Base-by-base conservation (phyloP, 371 early-diverging fungal genomes). In the Mucor saturninus region DNA sequence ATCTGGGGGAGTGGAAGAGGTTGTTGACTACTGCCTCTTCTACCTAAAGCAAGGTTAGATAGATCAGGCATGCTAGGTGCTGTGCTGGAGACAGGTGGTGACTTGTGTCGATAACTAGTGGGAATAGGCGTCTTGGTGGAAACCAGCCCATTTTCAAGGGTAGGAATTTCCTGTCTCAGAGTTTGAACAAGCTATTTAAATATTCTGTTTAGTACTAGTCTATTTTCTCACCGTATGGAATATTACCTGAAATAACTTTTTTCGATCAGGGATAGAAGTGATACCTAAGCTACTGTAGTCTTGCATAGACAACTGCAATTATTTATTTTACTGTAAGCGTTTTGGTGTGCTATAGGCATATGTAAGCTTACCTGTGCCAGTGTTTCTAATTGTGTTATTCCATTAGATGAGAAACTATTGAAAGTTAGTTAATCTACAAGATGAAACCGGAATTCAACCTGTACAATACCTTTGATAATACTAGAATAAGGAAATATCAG, bases 231-330 rank as follows among this genome's bases (percentile, higher is more conserved):
- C 40, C 5, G 2, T 84, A 83, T 59, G 5, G 2, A 5, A 43
- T 29, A 15, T 52, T 69, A 61, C 69, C 42, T 71, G 72, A 67
- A 90, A 91, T 54, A 79, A 75, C 68, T 85, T 73, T 59, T 91
- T 90, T 52, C 93, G 72, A 68, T 92, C 93, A 43, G 89, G 87
- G 82, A 88, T 87, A 38, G 84, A 77, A 46, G 83, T 84, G 13
- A 92, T 88, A 14, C 93, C 93, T 48, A 91, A 72, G 14, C 83
- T 71, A 56, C 76, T 81, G 62, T 91, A 92, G 75, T 91, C 91
- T 68, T 88, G 88, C 89, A 92, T 89, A 39, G 88, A 88, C 58
- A 92, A 74, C 82, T 86, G 42, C 3, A 21, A 4, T 0, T 7
- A 21, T 13, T n/a, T n/a, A 26, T 14, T 26, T 46, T 26, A 4